Evolutionary conservation across 2,329 filamentous ascomycete genomes (phyloP), one percentile per base, ranked within the genome.

Genomic region (Monilinia polystroma): DNA sequence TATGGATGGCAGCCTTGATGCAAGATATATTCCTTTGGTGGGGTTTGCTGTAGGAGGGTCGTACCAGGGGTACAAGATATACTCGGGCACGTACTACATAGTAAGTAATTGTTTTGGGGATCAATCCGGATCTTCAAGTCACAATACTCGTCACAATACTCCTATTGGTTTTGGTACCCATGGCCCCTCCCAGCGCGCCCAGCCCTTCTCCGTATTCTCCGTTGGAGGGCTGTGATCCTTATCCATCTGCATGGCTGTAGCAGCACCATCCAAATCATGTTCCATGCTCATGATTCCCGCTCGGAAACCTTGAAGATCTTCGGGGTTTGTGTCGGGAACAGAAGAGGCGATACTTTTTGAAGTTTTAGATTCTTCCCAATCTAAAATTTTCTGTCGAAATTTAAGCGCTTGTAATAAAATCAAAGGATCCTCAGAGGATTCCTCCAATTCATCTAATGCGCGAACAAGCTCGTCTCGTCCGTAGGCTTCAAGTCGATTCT

Each of bases 311-410:
- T 73, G 66, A 45, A 74, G 57, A 55, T 43, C 65, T 32, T 52
- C 56, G 23, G 29, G 55, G 29, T 35, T 18, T 26, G 60, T 53
- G 18, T 26, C 26, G 18, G 60, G 45, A 18, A 14, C 23, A 5
- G 49, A 29, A 38, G 45, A 16, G n/a, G 29, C n/a, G 5, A 26
- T 60, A n/a, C 29, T 38, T 47, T 29, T 56, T 23, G 45, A 20
- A n/a, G 23, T 32, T 18, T 29, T 66, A 23, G 47, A 29, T 59
- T 55, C 58, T 43, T 63, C 66, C 32, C 35, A 62, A 29, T 65
- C 66, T 11, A 80, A 66, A 53, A 86, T 73, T 41, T 77, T 78
- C 67, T 78, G 76, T 20, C 78, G 78, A 20, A 87, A 72, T 72
- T 80, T 79, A 67, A 82, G 43, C 11, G 68, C 57, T 35, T 67